phyloP scores from a whole-genome alignment of 257 asterid genomes.

The Leonotis leonurus region DNA sequence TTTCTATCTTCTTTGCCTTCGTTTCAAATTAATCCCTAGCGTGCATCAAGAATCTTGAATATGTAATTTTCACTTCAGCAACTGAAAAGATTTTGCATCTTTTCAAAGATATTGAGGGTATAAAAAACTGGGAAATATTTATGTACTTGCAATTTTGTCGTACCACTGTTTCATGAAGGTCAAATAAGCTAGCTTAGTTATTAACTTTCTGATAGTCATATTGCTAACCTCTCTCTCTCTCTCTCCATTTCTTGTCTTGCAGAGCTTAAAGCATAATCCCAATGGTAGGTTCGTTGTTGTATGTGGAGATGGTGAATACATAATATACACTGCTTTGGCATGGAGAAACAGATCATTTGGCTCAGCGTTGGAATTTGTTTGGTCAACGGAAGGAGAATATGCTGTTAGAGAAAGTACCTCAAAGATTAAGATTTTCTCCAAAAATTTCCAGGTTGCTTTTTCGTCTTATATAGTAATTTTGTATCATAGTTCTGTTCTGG shows the following conservation, averaged over 20 bases:
- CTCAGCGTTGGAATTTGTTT: constrained; percentile 87
- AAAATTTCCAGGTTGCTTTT: constrained; percentile 63
- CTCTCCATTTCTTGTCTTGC: constrained; percentile 14
- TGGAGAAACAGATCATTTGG: constrained; percentile 99
- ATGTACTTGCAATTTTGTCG: background rate
- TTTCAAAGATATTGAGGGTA: background rate
- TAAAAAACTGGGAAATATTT: background rate
- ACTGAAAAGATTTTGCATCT: background rate
- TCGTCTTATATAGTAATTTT: background rate
- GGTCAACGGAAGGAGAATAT: constrained; percentile 97
- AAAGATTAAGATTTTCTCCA: constrained; percentile 74
- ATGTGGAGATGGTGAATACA: constrained; percentile 96
- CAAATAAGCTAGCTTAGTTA: constrained; percentile 9
- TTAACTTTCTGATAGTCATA: background rate
- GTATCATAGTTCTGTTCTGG: background rate
- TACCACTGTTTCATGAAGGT: constrained; percentile 11
- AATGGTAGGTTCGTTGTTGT: constrained; percentile 97
- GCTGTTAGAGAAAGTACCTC: constrained; percentile 98
- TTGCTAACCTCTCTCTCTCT: background rate
- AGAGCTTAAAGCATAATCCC: constrained; percentile 96
- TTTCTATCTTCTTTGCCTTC: background rate
- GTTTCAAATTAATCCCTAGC: background rate
- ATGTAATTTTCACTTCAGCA: background rate
- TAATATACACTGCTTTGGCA: constrained; percentile 93
- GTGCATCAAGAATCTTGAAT: background rate